Evolutionary conservation across 345 rosid genomes (phyloP).

Genomic region (Stellera chamaejasme): DNA sequence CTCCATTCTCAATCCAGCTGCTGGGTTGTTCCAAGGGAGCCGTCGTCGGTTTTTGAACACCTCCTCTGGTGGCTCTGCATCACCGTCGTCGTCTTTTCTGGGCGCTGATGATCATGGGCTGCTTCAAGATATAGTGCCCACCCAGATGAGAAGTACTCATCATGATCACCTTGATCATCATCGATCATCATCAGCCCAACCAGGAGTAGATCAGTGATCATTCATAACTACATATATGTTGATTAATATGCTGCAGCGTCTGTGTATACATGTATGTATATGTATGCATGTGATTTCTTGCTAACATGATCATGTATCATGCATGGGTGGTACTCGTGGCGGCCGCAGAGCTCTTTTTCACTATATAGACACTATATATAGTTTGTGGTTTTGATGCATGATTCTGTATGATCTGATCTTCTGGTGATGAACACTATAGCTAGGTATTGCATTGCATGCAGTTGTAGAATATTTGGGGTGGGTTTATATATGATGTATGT

Average conservation of each 20-base stretch:
- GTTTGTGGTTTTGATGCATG: no score
- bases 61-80: not conserved
- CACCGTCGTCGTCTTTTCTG: slow-evolving; percentile 20
- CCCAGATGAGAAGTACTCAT: slow-evolving; percentile 41
- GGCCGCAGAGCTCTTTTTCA: no score
- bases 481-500: no score
- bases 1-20: slow-evolving; percentile 20
- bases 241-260: no score
- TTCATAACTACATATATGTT: not conserved
- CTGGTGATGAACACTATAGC: slow-evolving; percentile 19
- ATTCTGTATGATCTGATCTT: slow-evolving; percentile 16
- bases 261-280: not conserved
- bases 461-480: no score
- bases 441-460: slow-evolving; percentile 8
- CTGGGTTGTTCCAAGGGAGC: slow-evolving; percentile 29
- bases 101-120: slow-evolving; percentile 63
- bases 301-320: no score
- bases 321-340: no score
- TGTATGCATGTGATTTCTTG: no score
- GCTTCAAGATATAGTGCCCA: slow-evolving; percentile 85
- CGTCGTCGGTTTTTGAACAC: not conserved
- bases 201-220: slow-evolving; percentile 17
- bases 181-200: slow-evolving; percentile 14
- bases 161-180: no score
- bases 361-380: no score